Base-by-base conservation (phyloP, 2,329 filamentous ascomycete species). In the Leptographium galeiforme region DNA sequence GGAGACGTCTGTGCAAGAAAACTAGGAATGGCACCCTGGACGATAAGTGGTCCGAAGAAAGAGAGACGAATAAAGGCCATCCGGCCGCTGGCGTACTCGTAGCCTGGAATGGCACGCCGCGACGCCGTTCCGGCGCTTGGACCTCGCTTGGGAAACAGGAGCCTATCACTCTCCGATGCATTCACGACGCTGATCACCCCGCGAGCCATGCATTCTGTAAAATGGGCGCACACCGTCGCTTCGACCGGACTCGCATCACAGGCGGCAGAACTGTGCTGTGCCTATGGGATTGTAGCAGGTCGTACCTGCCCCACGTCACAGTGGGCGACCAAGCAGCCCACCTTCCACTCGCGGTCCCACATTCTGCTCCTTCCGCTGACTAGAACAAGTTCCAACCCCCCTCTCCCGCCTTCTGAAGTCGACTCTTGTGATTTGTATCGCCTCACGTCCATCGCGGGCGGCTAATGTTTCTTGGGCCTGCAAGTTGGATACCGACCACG, bases 271-370 rank as follows among this genome's bases (percentile, higher is more conserved):
- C 25, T 5, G 25, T 25, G 25, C 25, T 25, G 25, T 25, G 25
- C 25, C 25, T 25, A 25, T 25, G 25, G 25, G 25, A 25, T 25
- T 25, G 25, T 25, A 25, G 25, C 25, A 25, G 25, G 25, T 25
- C 25, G 25, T 25, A 25, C 25, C 5, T 30, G 47, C 52, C 52
- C 52, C 52, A 49, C 47, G 52, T 44, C 43, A n/a, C 52, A 53
- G 41, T 19, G 52, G 40, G 34, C 18, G 36, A n/a, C n/a, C 12
- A 41, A 30, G 19, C 49, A 54, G 36, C 48, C 52, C 41, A 50
- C 52, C 52, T 48, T 51, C 41, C 33, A 18, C 25, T 11, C 33
- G 46, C 2, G 32, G 32, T 18, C 30, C 45, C 45, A 45, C 43
- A 32, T 49, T 30, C 43, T 49, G 36, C 36, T 40, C 19, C 47